Evolutionary conservation across 306 rosid genomes (phyloP).

Genomic region (Abrus precatorius): DNA sequence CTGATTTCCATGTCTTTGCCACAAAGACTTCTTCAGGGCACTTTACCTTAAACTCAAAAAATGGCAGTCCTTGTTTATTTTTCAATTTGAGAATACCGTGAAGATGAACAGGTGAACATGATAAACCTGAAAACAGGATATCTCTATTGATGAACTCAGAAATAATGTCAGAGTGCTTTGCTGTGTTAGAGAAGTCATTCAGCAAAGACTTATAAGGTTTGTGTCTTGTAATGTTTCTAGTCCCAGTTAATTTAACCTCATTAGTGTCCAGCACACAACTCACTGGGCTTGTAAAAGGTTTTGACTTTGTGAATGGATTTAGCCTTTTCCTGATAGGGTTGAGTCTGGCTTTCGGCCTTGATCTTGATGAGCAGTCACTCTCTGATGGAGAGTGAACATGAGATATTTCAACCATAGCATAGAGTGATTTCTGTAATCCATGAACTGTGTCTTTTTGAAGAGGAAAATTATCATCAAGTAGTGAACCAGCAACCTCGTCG

Average conservation of each 20-base stretch:
- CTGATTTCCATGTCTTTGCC: constrained; percentile 80
- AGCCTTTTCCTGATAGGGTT: constrained; percentile 66
- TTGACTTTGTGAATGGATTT: constrained; percentile 79
- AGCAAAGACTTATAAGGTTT: constrained; percentile 63
- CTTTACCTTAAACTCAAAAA: constrained; percentile 76
- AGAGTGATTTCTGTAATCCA: constrained; percentile 61
- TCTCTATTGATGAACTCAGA: constrained; percentile 55
- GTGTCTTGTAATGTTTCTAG: constrained; percentile 46
- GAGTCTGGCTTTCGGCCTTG: constrained; percentile 55
- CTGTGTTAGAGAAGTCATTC: constrained; percentile 59
- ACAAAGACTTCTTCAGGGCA: constrained; percentile 72
- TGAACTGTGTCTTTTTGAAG: constrained; percentile 56
- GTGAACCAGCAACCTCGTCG: constrained; percentile 53
- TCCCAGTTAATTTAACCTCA: constrained; percentile 52
- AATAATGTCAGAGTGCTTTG: constrained; percentile 52
- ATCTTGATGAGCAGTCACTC: constrained; percentile 59
- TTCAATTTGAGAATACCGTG: constrained; percentile 77
- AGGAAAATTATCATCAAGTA: constrained; percentile 54
- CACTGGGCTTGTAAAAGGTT: constrained; percentile 63
- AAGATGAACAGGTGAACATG: constrained; percentile 83
- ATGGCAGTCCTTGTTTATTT: constrained; percentile 72
- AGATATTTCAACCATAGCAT: constrained; percentile 57
- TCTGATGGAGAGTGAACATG: constrained; percentile 55
- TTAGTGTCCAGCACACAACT: constrained; percentile 52
- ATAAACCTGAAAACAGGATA: constrained; percentile 53